Conservation (phyloP, 2,329 filamentous ascomycete species). For the Thelonectria olida region DNA sequence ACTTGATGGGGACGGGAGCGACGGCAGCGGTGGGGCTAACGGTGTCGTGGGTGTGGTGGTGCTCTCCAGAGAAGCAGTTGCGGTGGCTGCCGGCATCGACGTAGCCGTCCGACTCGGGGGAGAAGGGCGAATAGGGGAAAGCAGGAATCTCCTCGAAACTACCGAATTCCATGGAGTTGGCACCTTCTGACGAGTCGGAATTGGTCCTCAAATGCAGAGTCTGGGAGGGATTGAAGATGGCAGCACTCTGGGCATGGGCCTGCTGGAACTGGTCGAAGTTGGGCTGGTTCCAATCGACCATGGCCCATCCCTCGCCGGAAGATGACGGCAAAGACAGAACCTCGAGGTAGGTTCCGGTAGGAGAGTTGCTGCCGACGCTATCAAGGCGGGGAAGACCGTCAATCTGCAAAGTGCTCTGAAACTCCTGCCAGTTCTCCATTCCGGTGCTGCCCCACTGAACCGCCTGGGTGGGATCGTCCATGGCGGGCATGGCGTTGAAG, state of each 20-base stretch:
- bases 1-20: constrained; percentile 75
- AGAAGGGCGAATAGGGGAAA: constrained; percentile 82
- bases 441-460: constrained; percentile 69
- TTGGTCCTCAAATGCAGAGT: constrained; percentile 88
- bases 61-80: constrained; percentile 69
- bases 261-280: constrained; percentile 69
- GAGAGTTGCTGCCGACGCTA: constrained; percentile 56
- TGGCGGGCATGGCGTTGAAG: constrained; percentile 66
- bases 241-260: constrained; percentile 62
- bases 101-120: constrained; percentile 81
- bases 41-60: constrained; percentile 58
- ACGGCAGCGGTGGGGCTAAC: constrained; percentile 76
- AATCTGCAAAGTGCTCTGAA: constrained; percentile 70
- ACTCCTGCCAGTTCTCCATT: constrained; percentile 82
- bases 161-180: constrained; percentile 72
- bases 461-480: constrained; percentile 63
- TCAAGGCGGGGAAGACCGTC: constrained; percentile 52
- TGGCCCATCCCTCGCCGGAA: constrained; percentile 87
- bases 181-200: constrained; percentile 84
- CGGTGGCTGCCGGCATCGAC: constrained; percentile 69
- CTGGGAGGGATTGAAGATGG: constrained; percentile 92
- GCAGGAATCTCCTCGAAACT: constrained; percentile 82
- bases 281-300: constrained; percentile 78
- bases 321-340: constrained; percentile 83
- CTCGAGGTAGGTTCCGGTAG: constrained; percentile 74